Percentiles rank a stretch among this genome's conserved stretches.
Evolutionary conservation across 306 rosid species (phyloP).

Genomic region (Betula pendula): DNA sequence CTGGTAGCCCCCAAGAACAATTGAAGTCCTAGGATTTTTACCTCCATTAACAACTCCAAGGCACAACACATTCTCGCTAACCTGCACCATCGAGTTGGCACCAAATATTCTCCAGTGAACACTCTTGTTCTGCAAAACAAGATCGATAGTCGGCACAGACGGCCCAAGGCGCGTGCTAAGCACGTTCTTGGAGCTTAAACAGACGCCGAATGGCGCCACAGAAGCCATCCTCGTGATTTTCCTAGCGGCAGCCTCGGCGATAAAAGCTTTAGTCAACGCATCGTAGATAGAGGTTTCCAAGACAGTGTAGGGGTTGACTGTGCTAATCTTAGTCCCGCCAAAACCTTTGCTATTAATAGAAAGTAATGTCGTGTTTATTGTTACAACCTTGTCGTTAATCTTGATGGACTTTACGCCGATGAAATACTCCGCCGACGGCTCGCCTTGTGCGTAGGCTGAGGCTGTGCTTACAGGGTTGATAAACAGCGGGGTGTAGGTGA

Average conservation of each 20-base stretch:
- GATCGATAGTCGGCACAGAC: conserved; percentile 41
- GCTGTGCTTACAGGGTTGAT: conserved; percentile 61
- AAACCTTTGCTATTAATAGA: conserved; percentile 41
- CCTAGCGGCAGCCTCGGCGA: conserved; percentile 33
- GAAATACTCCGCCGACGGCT: conserved; percentile 57
- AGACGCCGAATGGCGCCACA: conserved; percentile 47
- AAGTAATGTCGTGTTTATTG: conserved; percentile 44
- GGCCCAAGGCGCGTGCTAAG: conserved; percentile 24
- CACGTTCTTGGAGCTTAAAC: conserved; percentile 42
- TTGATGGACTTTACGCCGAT: conserved; percentile 48
- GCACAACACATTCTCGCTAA: conserved; percentile 26
- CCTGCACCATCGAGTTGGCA: conserved; percentile 41
- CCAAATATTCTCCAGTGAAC: conserved; percentile 38
- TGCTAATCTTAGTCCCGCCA: conserved; percentile 81
- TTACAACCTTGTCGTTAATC: conserved; percentile 28
- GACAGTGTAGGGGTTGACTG: conserved; percentile 60
- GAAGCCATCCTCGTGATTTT: conserved; percentile 39
- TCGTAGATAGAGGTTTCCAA: conserved; percentile 54
- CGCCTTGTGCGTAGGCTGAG: conserved; percentile 42
- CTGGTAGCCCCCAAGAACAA: conserved; percentile 51
- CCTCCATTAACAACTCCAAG: conserved; percentile 53
- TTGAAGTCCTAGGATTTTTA: conserved; percentile 22
- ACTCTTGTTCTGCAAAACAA: conserved; percentile 31
- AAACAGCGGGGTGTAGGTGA: conserved; percentile 45
- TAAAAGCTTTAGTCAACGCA: conserved; percentile 44